A percentile compares a stretch with the other conserved stretches of the same genome.
Evolutionary conservation across 306 rosid species (phyloP).

Genomic region (Luffa acutangula): DNA sequence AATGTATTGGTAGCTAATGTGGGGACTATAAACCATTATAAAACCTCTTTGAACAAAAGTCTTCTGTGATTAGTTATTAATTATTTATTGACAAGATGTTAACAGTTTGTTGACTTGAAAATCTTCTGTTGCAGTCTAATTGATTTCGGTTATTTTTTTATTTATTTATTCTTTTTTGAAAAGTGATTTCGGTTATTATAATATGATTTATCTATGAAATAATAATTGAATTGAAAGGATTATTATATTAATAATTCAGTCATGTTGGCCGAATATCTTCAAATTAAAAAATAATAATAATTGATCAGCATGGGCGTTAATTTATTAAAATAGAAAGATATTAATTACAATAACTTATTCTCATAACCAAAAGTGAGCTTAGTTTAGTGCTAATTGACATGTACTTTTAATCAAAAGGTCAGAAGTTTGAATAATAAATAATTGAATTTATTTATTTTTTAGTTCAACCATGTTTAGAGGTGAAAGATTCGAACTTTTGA

Average conservation of each 20-base stretch:
- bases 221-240: neutral
- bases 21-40: neutral
- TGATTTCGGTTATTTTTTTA: neutral
- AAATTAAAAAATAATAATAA: neutral
- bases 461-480: too few species aligned
- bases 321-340: neutral
- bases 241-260: neutral
- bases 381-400: too few species aligned
- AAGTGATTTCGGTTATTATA: neutral
- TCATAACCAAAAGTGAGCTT: too few species aligned
- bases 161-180: too few species aligned
- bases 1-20: neutral
- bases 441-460: too few species aligned
- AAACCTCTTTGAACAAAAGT: neutral
- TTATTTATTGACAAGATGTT: neutral
- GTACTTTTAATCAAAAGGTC: too few species aligned
- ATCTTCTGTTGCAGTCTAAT: neutral
- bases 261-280: neutral
- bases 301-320: neutral
- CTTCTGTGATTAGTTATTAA: neutral
- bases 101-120: neutral
- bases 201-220: neutral
- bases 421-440: too few species aligned
- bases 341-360: neutral
- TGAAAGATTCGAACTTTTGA: too few species aligned